These are phyloP conservation scores for Orbilia ellipsospora DNA, from an alignment of 2,329 filamentous ascomycete species.

Conservation along the genomic window DNA sequence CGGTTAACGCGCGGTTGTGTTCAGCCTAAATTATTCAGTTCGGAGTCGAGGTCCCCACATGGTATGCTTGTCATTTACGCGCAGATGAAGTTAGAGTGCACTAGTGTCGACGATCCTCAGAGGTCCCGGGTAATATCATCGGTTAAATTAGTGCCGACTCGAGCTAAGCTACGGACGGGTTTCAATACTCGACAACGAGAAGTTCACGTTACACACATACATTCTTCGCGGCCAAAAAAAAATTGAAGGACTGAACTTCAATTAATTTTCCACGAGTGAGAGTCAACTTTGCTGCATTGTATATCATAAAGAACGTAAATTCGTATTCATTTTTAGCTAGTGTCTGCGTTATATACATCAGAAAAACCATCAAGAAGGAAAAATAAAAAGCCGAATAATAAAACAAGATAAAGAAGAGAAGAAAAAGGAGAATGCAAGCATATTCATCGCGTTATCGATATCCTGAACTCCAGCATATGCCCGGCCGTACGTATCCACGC, in stretches of 20 bases:
- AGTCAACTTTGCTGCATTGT: not conserved
- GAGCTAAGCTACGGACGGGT: not conserved
- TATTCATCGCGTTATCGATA: slow-evolving; percentile 18
- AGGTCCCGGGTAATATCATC: not conserved
- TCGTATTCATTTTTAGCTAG: not conserved
- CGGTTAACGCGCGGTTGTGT: slow-evolving; percentile 38
- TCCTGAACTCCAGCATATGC: slow-evolving; percentile 20
- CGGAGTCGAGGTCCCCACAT: not conserved
- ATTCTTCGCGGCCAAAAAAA: not conserved
- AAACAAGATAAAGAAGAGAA: not conserved
- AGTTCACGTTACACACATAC: slow-evolving; percentile 18
- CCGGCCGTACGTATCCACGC: not conserved
- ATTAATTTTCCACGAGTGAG: no score
- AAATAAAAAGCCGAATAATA: slow-evolving; percentile 6
- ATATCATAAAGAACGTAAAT: not conserved
- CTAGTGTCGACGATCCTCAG: not conserved
- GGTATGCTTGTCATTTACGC: not conserved
- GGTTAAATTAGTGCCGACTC: slow-evolving; percentile 1
- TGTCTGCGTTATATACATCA: slow-evolving; percentile 18
- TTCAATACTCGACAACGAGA: not conserved
- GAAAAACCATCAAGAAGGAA: not conserved
- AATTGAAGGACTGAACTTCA: no score
- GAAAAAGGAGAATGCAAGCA: slow-evolving; percentile 13
- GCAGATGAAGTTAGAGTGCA: not conserved
- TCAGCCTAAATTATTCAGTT: slow-evolving; percentile 42